Evolutionary conservation across 169 alveolate species (phyloP), one percentile per base, ranked within the genome.

Genomic region (Condylostoma magnum): DNA sequence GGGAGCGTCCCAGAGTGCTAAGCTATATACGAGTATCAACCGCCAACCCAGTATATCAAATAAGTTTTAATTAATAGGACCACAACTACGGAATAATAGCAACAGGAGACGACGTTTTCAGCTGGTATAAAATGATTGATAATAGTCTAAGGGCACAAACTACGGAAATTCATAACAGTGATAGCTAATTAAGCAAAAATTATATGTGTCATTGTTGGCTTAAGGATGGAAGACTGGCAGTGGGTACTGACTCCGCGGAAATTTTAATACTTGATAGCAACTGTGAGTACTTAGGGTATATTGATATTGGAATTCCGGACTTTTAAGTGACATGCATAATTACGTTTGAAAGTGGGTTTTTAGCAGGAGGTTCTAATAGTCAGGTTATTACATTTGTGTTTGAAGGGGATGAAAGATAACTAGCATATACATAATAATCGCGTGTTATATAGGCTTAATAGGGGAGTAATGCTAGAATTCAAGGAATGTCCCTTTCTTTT

Each of bases 241-340:
- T 87, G 4, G 91, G 96, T 38, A 89, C 95, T 30, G 96, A 93
- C 46, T 69, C 83, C 65, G 97, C 94, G 12, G 95, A 90, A 53
- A 66, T 88, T 34, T 50, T 90, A 47, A 75, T 89, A 25, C 79
- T 90, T 60, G 92, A 89, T 43, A 69, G 82, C n/a, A 85, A 86
- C 20, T 94, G 95, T 37, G 96, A 90, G 54, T 90, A 86, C 65
- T 41, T 60, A n/a, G 71, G 71, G 28, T 60, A 37, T 27, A 36
- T 60, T 20, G 20, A 33, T 38, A 41, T 60, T 36, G 46, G 34
- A 8, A 12, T 60, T 6, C 56, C 36, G 18, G 57, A 25, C n/a
- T 60, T 60, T 3, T 15, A 60, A 60, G 71, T 38, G 18, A 60
- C 71, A 1, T n/a, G 46, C 36, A 6, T 60, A 8, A 30, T 60